Evolutionary conservation across 2,329 filamentous ascomycete genomes (phyloP).

Genomic region (Colletotrichum scovillei): DNA sequence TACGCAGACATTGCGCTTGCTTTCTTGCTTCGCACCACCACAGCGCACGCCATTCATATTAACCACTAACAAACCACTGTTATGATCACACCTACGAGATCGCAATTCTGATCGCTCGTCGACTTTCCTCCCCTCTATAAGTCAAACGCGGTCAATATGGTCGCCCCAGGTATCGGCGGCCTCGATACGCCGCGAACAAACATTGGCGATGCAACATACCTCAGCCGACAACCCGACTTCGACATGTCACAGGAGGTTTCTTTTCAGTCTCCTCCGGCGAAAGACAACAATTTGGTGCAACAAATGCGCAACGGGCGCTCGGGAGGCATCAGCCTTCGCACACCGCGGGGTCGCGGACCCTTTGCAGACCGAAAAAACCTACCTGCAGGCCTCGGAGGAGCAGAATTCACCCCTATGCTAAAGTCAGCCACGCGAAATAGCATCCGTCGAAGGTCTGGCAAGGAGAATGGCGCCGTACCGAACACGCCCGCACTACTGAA

Average conservation of each 20-base stretch:
- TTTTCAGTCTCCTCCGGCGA: slow-evolving; percentile 79
- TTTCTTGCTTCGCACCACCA: slow-evolving; percentile 16
- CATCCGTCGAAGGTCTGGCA: slow-evolving; percentile 70
- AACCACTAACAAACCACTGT: slow-evolving; percentile 1
- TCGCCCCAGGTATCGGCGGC: slow-evolving; percentile 70
- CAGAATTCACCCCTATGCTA: slow-evolving; percentile 94
- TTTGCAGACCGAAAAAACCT: slow-evolving; percentile 80
- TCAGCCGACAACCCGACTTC: slow-evolving; percentile 76
- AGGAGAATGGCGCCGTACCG: slow-evolving; percentile 68
- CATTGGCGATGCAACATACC: slow-evolving; percentile 84
- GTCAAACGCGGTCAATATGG: slow-evolving; percentile 62
- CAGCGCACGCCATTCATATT: slow-evolving; percentile 1
- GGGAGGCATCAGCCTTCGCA: slow-evolving; percentile 70
- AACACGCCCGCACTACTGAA: slow-evolving; percentile 77
- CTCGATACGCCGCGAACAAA: slow-evolving; percentile 91
- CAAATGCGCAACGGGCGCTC: slow-evolving; percentile 76
- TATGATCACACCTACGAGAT: slow-evolving; percentile 23
- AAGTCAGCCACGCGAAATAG: slow-evolving; percentile 82
- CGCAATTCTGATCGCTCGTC: slow-evolving; percentile 22
- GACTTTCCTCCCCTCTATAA: slow-evolving; percentile 3
- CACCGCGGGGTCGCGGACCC: slow-evolving; percentile 79
- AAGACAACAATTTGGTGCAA: slow-evolving; percentile 80
- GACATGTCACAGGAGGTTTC: slow-evolving; percentile 90
- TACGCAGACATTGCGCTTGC: slow-evolving; percentile 1
- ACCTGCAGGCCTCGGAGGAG: slow-evolving; percentile 71